Conservation (phyloP, 2,329 filamentous ascomycete species). For the Paraconiothyrium sp. region DNA sequence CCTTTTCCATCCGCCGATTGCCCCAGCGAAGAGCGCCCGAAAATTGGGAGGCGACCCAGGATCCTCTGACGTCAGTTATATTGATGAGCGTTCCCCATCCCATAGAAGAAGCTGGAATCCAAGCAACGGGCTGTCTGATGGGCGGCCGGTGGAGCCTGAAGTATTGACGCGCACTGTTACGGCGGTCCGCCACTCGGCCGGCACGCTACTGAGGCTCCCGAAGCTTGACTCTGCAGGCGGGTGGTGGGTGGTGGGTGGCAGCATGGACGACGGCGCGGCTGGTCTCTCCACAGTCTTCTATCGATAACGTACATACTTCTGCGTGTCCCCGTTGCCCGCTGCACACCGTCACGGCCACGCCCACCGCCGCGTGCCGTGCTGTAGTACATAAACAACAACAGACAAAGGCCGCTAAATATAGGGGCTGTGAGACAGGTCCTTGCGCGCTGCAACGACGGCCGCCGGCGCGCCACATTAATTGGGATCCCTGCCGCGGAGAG, state of each 20-base stretch:
- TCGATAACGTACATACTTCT: slow-evolving; percentile 1
- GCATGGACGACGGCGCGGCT: background rate
- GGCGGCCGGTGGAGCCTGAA: background rate
- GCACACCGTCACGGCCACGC: background rate
- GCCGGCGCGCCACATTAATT: slow-evolving; percentile 3
- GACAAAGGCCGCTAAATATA: slow-evolving; percentile 12
- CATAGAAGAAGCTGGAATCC: background rate
- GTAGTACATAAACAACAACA: background rate
- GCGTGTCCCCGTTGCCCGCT: background rate
- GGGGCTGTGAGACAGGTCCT: slow-evolving; percentile 4
- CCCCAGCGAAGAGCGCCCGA: too few species aligned
- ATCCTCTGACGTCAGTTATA: slow-evolving; percentile 15
- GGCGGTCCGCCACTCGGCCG: slow-evolving; percentile 4
- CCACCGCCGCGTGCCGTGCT: background rate
- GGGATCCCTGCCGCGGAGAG: background rate
- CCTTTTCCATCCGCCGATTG: background rate
- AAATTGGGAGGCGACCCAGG: too few species aligned
- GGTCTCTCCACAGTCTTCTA: background rate
- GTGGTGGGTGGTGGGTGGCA: background rate
- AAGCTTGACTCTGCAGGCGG: background rate
- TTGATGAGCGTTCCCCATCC: background rate
- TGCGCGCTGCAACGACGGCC: slow-evolving; percentile 8
- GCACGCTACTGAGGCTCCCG: slow-evolving; percentile 1
- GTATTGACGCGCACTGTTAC: slow-evolving; percentile 11
- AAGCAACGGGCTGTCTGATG: background rate